Evolutionary conservation across 2,329 filamentous ascomycete species (phyloP).

Genomic region (Sarocladiaceae sp.): DNA sequence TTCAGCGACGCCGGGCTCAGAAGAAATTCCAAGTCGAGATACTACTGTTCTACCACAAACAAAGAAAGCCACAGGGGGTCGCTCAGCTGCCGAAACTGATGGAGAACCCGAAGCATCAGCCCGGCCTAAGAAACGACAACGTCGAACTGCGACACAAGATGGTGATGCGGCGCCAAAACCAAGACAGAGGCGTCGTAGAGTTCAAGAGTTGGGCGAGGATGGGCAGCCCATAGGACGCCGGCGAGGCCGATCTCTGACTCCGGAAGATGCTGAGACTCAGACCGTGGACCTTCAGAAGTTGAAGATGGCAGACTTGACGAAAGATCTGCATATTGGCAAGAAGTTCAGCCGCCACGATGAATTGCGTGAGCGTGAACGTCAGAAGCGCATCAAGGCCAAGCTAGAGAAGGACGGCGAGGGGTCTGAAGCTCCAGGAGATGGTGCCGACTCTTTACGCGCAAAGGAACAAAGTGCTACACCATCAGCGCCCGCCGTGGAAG

Average conservation of each 20-base stretch:
- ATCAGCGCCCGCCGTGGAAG: constrained; percentile 14
- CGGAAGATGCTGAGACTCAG: constrained; percentile 58
- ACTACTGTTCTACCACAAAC: constrained; percentile 9
- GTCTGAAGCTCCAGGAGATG: constrained; percentile 17
- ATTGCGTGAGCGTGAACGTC: constrained; percentile 62
- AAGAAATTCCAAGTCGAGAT: background rate
- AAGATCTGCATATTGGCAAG: constrained; percentile 67
- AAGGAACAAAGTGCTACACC: constrained; percentile 12
- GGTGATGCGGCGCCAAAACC: constrained; percentile 11
- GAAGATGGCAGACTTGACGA: constrained; percentile 70
- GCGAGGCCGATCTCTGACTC: constrained; percentile 47
- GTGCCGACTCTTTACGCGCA: constrained; percentile 15
- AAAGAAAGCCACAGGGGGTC: constrained; percentile 17
- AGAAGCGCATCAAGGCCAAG: constrained; percentile 29
- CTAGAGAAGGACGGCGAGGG: constrained; percentile 20
- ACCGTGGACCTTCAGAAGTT: constrained; percentile 62
- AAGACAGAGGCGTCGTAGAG: constrained; percentile 16
- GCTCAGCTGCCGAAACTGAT: constrained; percentile 8
- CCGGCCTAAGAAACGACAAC: constrained; percentile 20
- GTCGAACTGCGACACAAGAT: background rate
- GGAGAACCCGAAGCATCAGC: constrained; percentile 12
- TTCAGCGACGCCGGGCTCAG: background rate
- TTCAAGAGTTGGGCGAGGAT: constrained; percentile 18
- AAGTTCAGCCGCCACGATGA: constrained; percentile 71
- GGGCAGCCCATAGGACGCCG: constrained; percentile 20